A percentile compares a stretch with the other conserved stretches of the same genome.
These are phyloP conservation scores for Cladophialophora yegresii DNA, from an alignment of 2,329 filamentous ascomycete genomes.

Conservation along the genomic window DNA sequence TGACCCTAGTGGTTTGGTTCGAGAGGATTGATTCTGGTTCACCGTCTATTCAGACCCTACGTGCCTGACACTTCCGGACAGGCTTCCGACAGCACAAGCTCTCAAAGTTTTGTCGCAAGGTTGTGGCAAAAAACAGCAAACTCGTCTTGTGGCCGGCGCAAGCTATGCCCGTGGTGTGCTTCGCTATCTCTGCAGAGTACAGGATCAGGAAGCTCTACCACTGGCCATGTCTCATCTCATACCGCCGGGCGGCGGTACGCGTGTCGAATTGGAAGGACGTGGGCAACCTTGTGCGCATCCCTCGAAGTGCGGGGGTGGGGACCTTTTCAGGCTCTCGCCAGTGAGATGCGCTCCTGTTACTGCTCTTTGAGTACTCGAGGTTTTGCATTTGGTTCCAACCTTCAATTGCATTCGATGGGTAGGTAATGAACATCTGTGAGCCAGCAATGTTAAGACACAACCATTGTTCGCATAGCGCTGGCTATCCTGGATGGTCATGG, in stretches of 20 bases:
- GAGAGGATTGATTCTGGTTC: conserved; percentile 5
- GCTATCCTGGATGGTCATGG: neutral
- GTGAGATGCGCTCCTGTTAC: neutral
- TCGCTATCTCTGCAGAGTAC: conserved; percentile 4
- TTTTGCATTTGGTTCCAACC: neutral
- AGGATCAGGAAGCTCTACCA: neutral
- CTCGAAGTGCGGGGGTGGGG: conserved; percentile 10
- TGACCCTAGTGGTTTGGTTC: neutral
- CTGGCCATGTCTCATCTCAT: conserved; percentile 18
- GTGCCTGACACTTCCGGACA: conserved; percentile 6
- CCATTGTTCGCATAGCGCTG: too few relatives aligned
- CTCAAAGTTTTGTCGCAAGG: neutral
- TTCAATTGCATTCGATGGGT: neutral
- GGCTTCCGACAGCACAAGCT: neutral
- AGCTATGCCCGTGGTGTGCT: neutral
- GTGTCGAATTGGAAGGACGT: neutral
- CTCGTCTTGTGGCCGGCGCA: neutral
- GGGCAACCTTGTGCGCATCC: neutral
- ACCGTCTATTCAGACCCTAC: conserved; percentile 18
- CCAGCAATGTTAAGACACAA: neutral
- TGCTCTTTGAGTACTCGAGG: neutral
- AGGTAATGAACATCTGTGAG: neutral
- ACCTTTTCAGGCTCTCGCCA: neutral
- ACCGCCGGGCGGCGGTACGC: neutral
- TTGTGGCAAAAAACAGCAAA: conserved; percentile 8